A percentile compares a stretch with the other conserved stretches of the same genome.
Evolutionary conservation across 306 rosid genomes (phyloP).

Genomic region (Abrus pulchellus): DNA sequence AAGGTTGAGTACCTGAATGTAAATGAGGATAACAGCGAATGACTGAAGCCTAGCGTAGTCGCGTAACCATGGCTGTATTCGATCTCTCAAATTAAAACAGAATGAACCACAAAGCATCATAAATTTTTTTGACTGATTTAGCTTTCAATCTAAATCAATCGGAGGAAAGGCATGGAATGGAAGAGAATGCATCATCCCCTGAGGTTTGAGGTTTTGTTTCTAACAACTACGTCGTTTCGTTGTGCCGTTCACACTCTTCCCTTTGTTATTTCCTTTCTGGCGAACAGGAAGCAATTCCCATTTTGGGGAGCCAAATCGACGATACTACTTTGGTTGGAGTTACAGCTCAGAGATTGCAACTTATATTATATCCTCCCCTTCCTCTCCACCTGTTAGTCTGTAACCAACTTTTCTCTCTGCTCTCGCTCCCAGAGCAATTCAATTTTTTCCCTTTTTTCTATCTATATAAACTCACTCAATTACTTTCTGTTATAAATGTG

Average conservation of each 20-base stretch:
- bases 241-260: neutral
- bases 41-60: conserved; percentile 92
- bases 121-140: conserved; percentile 12
- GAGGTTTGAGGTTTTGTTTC: neutral
- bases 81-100: conserved; percentile 62
- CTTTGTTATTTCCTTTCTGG: neutral
- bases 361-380: conserved; percentile 34
- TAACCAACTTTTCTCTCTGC: conserved; percentile 49
- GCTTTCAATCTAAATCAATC: conserved; percentile 22
- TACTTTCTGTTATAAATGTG: too few relatives aligned
- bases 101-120: conserved; percentile 82
- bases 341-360: conserved; percentile 29
- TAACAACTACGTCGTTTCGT: neutral
- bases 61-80: conserved; percentile 84
- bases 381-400: conserved; percentile 46
- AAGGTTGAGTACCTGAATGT: conserved; percentile 75
- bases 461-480: neutral
- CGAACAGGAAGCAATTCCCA: conserved; percentile 17
- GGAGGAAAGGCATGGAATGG: neutral
- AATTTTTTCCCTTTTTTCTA: neutral
- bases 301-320: conserved; percentile 9
- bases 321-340: neutral
- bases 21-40: conserved; percentile 78
- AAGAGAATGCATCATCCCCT: conserved; percentile 24
- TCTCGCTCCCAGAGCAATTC: neutral